phyloP scores from a whole-genome alignment of 352 stramenopile genomes.

The Pythium utonaiense region DNA sequence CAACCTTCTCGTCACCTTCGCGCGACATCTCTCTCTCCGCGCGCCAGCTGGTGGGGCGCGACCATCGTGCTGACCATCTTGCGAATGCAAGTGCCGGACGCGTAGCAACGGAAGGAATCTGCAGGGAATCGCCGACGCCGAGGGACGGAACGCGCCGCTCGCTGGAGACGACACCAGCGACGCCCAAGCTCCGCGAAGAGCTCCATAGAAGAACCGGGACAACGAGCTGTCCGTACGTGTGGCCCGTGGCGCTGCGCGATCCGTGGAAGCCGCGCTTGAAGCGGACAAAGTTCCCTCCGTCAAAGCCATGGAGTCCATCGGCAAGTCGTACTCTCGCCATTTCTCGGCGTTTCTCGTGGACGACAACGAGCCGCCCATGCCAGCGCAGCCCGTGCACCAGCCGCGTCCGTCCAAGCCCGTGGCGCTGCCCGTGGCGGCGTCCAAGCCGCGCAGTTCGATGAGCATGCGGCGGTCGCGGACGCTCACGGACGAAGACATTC shows the following conservation, averaged over 20 bases:
- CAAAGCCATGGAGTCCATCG: conserved; percentile 21
- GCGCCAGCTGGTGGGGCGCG: conserved; percentile 2
- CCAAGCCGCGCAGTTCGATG: not conserved
- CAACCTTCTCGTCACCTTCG: conserved; percentile 18
- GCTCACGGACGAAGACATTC: conserved; percentile 50
- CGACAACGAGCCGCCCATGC: conserved; percentile 22
- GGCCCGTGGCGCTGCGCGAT: not conserved
- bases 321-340: conserved; percentile 22
- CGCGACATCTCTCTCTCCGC: not conserved
- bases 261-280: not conserved
- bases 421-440: not conserved
- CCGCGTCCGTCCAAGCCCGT: conserved; percentile 9
- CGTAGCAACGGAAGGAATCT: conserved; percentile 6
- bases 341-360: conserved; percentile 31
- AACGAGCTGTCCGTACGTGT: not conserved
- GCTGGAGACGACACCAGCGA: not conserved
- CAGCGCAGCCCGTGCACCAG: conserved; percentile 24
- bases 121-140: not conserved
- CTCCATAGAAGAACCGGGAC: not conserved
- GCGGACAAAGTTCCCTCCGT: not conserved
- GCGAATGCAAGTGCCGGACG: conserved; percentile 2
- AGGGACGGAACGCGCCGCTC: not conserved
- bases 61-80: conserved; percentile 23
- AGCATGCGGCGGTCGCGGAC: not conserved
- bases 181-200: not conserved